Evolutionary conservation across 2,329 filamentous ascomycete genomes (phyloP).

Genomic region (Aspergillus bombycis): DNA sequence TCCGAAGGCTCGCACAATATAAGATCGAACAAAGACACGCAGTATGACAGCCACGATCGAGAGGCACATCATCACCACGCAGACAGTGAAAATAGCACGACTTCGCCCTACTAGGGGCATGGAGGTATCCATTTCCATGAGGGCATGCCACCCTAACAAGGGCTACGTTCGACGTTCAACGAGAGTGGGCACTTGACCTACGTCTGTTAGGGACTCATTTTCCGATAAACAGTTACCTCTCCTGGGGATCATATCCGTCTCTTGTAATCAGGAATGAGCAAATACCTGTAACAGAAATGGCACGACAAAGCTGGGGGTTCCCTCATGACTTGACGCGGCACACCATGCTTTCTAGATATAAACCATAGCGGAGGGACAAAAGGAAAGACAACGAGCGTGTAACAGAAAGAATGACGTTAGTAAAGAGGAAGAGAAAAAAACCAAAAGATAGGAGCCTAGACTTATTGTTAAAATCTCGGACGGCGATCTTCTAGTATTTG

Average conservation of each 20-base stretch:
- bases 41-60: conserved; percentile 23
- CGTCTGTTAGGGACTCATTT: not conserved
- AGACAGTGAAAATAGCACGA: conserved; percentile 23
- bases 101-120: conserved; percentile 24
- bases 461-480: not conserved
- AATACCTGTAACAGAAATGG: not conserved
- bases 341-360: not conserved
- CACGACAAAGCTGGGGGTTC: not conserved
- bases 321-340: not conserved
- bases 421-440: not conserved
- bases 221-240: not conserved
- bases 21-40: conserved; percentile 27
- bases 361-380: not conserved
- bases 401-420: not conserved
- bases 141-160: not conserved
- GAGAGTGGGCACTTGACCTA: not conserved
- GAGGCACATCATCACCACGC: conserved; percentile 23
- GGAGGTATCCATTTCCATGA: conserved; percentile 11
- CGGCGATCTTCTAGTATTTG: not conserved
- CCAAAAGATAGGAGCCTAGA: not conserved
- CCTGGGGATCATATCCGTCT: not conserved
- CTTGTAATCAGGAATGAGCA: not conserved
- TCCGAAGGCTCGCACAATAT: conserved; percentile 25
- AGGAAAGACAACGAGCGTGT: not conserved
- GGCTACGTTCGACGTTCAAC: not conserved